Evolutionary conservation across 768 basidiomycete genomes (phyloP).

Genomic region (Phaffia australis): DNA sequence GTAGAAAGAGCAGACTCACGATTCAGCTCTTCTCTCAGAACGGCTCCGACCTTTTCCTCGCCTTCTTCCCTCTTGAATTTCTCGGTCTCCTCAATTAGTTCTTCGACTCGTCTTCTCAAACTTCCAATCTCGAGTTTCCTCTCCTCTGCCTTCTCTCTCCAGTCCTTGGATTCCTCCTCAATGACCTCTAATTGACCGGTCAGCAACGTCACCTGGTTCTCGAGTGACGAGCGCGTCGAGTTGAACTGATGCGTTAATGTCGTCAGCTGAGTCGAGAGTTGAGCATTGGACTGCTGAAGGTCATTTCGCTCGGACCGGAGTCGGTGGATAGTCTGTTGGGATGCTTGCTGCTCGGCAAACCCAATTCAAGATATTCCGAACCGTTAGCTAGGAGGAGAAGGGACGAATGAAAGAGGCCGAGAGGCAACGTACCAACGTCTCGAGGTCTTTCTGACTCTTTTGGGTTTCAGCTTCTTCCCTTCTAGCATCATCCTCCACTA

Average conservation of each 20-base stretch:
- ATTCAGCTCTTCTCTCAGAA: constrained; percentile 21
- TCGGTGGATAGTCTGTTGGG: constrained; percentile 5
- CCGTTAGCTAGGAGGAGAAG: background rate
- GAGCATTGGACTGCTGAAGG: constrained; percentile 2
- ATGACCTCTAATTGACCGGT: background rate
- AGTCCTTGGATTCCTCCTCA: constrained; percentile 5
- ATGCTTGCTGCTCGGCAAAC: background rate
- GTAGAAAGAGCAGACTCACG: constrained; percentile 7
- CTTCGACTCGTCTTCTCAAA: constrained; percentile 12
- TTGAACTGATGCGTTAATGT: background rate
- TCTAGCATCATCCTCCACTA: constrained; percentile 19
- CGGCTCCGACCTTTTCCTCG: constrained; percentile 13
- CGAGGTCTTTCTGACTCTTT: background rate
- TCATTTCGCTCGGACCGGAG: background rate
- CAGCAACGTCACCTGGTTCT: constrained; percentile 4
- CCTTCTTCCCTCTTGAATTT: constrained; percentile 14
- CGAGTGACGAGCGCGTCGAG: constrained; percentile 6
- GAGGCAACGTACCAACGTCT: background rate
- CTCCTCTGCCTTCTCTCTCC: constrained; percentile 4
- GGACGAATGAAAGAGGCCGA: background rate
- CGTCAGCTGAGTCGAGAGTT: constrained; percentile 7
- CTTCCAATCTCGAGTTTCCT: background rate
- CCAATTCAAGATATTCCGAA: background rate
- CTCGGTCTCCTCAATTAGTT: constrained; percentile 20
- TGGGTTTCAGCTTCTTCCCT: constrained; percentile 1